Percentiles rank a stretch among this genome's conserved stretches.
phyloP scores from a whole-genome alignment of 495 filamentous ascomycete species.

The Tuber aestivum region DNA sequence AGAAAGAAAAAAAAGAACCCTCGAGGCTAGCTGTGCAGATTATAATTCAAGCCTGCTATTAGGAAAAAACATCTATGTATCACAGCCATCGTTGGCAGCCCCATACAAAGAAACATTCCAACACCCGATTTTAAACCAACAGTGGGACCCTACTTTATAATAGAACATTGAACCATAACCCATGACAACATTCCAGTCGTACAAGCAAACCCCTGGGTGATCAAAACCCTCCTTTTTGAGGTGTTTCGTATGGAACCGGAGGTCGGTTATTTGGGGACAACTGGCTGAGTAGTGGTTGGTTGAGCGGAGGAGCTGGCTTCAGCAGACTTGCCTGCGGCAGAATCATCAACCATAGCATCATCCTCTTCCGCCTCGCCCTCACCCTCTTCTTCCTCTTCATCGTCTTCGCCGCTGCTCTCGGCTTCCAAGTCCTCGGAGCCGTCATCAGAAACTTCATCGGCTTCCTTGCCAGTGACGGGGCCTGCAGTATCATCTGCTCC shows the following conservation, averaged over 20 bases:
- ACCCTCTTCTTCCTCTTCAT: constrained; percentile 67
- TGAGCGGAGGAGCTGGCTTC: constrained; percentile 26
- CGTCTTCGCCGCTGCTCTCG: constrained; percentile 80
- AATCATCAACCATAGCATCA: constrained; percentile 49
- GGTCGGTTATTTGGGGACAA: constrained; percentile 19
- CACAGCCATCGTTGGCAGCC: not conserved
- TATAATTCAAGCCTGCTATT: constrained; percentile 2
- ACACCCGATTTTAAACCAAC: constrained; percentile 1
- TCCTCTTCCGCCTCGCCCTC: constrained; percentile 66
- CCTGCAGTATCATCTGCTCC: constrained; percentile 47
- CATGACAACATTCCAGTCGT: not conserved
- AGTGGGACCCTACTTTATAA: not conserved
- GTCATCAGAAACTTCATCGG: constrained; percentile 73
- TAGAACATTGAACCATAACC: not conserved
- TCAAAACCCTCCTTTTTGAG: not conserved
- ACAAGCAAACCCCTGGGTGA: not conserved
- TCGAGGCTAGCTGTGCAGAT: not conserved
- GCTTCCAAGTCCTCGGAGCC: constrained; percentile 94
- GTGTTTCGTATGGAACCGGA: not conserved
- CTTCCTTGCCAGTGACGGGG: constrained; percentile 57
- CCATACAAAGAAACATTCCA: constrained; percentile 6
- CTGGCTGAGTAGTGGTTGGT: constrained; percentile 9
- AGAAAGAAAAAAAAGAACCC: not conserved
- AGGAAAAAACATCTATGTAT: constrained; percentile 7
- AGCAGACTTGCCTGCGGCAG: constrained; percentile 19